A percentile compares a stretch with the other conserved stretches of the same genome.
These are phyloP conservation scores for Emericellopsis cladophorae DNA, from an alignment of 2,329 filamentous ascomycete genomes.

Conservation along the genomic window DNA sequence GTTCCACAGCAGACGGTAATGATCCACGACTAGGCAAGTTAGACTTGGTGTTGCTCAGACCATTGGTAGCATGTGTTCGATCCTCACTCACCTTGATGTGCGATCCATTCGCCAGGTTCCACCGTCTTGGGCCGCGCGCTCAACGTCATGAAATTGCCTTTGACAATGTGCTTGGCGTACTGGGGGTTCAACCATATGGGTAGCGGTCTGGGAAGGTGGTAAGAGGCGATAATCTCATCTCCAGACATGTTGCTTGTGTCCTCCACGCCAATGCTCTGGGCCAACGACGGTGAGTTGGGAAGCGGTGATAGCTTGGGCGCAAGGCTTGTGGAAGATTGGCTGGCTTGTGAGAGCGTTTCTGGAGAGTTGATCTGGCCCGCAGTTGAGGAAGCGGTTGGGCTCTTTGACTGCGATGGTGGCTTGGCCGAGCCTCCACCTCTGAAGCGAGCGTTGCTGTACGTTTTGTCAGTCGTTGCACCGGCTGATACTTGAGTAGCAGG, in stretches of 20 bases:
- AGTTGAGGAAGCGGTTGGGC: constrained; percentile 34
- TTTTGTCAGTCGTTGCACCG: background rate
- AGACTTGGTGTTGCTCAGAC: background rate
- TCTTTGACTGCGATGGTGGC: constrained; percentile 37
- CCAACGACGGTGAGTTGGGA: constrained; percentile 49
- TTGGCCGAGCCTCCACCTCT: constrained; percentile 41
- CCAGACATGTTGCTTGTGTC: constrained; percentile 35
- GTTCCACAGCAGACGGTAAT: constrained; percentile 78
- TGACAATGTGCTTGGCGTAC: constrained; percentile 79
- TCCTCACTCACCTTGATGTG: constrained; percentile 64
- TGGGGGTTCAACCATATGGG: constrained; percentile 65
- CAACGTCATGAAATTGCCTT: constrained; percentile 94
- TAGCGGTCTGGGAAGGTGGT: constrained; percentile 52
- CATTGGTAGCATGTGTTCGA: background rate
- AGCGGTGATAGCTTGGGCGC: constrained; percentile 49
- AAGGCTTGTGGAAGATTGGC: constrained; percentile 36
- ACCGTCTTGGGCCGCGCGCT: constrained; percentile 88
- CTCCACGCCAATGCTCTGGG: constrained; percentile 58
- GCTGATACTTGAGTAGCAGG: too few species aligned
- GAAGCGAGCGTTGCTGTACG: constrained; percentile 43
- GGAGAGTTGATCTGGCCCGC: constrained; percentile 35
- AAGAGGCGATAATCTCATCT: constrained; percentile 44
- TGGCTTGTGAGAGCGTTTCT: constrained; percentile 30
- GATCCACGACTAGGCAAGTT: constrained; percentile 61
- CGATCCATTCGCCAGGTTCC: constrained; percentile 90